These are phyloP conservation scores for Acephala macrosclerotiorum DNA, from an alignment of 2,329 filamentous ascomycete species.

Conservation along the genomic window DNA sequence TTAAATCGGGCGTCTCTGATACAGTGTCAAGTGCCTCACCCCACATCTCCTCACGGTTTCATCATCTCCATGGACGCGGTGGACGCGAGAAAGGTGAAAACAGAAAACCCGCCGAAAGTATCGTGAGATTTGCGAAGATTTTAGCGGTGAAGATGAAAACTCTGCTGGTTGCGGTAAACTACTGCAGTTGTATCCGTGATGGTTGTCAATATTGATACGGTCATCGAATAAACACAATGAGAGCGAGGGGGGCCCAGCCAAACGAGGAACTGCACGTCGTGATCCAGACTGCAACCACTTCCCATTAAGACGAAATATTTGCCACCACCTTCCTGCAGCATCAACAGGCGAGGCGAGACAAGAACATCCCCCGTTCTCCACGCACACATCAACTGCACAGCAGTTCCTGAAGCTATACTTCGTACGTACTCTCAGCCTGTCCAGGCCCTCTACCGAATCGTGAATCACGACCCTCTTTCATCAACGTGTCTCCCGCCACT, in stretches of 20 bases:
- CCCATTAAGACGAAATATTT: not conserved
- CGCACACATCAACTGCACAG: not conserved
- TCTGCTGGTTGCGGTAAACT: slow-evolving; percentile 18
- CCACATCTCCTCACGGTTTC: not conserved
- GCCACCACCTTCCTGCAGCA: slow-evolving; percentile 1
- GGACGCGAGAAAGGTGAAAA: not conserved
- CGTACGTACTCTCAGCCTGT: not conserved
- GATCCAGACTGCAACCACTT: not conserved
- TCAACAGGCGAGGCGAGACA: slow-evolving; percentile 16
- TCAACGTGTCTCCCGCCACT: not conserved
- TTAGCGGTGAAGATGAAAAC: slow-evolving; percentile 20
- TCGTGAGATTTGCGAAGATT: not conserved
- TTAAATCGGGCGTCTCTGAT: slow-evolving; percentile 8
- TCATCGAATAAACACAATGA: not conserved
- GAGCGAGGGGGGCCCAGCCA: not conserved
- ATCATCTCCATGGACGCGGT: not conserved
- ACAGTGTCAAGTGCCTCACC: not conserved
- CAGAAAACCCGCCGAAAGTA: slow-evolving; percentile 4
- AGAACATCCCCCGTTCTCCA: slow-evolving; percentile 19
- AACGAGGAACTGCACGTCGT: not conserved
- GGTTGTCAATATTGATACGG: slow-evolving; percentile 4
- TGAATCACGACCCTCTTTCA: not conserved
- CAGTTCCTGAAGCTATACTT: slow-evolving; percentile 28
- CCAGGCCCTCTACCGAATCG: slow-evolving; percentile 10
- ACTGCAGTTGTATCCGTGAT: slow-evolving; percentile 12